These are phyloP conservation scores for Rutstroemia sp. DNA, from an alignment of 2,329 filamentous ascomycete genomes.

Conservation along the genomic window DNA sequence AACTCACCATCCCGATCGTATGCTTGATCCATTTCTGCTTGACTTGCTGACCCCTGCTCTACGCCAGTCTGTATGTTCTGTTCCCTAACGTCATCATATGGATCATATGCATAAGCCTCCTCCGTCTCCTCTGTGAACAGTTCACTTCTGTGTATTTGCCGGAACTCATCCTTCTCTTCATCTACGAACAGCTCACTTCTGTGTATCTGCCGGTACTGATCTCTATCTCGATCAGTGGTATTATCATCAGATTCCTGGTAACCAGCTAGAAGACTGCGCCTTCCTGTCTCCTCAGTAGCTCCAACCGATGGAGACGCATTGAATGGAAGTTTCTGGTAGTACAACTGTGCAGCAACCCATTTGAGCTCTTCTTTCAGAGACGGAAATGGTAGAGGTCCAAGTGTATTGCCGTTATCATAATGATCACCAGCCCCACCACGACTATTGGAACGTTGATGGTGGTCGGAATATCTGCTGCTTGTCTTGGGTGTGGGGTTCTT, in stretches of 20 bases:
- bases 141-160: too few species aligned
- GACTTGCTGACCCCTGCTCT: too few species aligned
- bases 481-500: background rate
- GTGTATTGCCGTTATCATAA: slow-evolving; percentile 1
- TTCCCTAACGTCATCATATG: too few species aligned
- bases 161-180: too few species aligned
- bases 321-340: background rate
- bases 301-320: background rate
- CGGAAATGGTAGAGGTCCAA: slow-evolving; percentile 5
- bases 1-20: background rate
- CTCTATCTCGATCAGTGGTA: background rate
- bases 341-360: slow-evolving; percentile 3
- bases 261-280: background rate
- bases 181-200: too few species aligned
- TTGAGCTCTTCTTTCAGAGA: slow-evolving; percentile 3
- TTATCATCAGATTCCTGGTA: background rate
- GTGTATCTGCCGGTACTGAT: background rate
- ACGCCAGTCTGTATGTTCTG: too few species aligned
- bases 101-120: background rate
- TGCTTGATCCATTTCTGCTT: too few species aligned
- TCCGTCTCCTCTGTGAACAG: background rate
- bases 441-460: background rate
- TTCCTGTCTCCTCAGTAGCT: background rate
- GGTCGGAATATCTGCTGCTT: background rate
- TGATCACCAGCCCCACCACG: background rate